Evolutionary conservation across 176 grass and related monocot genomes (phyloP).

Genomic region (Aechmea fasciata): DNA sequence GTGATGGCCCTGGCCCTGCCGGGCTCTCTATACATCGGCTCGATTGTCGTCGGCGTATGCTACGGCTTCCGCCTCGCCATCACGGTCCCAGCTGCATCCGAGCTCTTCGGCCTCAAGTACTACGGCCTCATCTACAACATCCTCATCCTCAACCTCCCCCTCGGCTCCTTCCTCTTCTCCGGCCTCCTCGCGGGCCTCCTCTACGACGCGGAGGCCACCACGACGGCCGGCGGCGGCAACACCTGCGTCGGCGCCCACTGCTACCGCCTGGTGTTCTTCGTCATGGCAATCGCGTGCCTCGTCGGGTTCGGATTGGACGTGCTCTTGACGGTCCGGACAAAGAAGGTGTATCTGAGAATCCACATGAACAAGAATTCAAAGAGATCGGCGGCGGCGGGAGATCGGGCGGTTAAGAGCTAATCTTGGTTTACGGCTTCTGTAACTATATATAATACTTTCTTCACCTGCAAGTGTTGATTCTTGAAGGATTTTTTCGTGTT

Average conservation of each 20-base stretch:
- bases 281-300: conserved; percentile 67
- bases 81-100: conserved; percentile 77
- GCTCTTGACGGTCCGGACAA: conserved; percentile 59
- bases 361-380: conserved; percentile 51
- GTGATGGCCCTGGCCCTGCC: conserved; percentile 68
- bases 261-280: conserved; percentile 68
- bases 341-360: conserved; percentile 61
- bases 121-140: conserved; percentile 99
- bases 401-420: conserved; percentile 3
- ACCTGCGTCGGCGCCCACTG: conserved; percentile 82
- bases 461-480: neutral
- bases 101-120: conserved; percentile 93
- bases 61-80: conserved; percentile 83
- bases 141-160: conserved; percentile 89
- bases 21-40: conserved; percentile 81
- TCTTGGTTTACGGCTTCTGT: neutral
- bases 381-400: neutral
- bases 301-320: conserved; percentile 67
- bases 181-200: conserved; percentile 84
- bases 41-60: conserved; percentile 68
- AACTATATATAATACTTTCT: conserved; percentile 6
- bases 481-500: no score
- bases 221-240: conserved; percentile 64
- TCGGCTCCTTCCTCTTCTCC: conserved; percentile 95
- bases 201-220: conserved; percentile 77